Base-by-base conservation (phyloP, 192 early-diverging fungal genomes). In the Physocladia obscura region DNA sequence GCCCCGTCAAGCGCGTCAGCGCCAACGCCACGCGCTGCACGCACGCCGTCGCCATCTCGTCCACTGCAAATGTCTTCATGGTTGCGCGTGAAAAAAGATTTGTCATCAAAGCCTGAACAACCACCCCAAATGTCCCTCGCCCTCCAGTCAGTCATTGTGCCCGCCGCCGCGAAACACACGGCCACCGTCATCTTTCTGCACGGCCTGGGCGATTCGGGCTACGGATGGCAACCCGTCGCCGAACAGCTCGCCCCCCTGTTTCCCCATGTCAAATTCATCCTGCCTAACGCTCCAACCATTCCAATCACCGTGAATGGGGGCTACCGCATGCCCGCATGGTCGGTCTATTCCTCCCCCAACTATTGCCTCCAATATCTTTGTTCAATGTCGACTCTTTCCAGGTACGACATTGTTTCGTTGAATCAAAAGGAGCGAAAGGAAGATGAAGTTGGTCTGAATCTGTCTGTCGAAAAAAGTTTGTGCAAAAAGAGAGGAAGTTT, bases 201-300 rank as follows among this genome's bases (percentile, higher is more conserved):
- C 38, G 92, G 90, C 2, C 87, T 91, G 5, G 90, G 91, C 32
- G 91, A 93, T 79, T 81, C 81, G 37, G 82, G 82, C 2, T 56
- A 76, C 37, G 83, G 83, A n/a, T 80, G 79, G 81, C 67, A 67
- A 32, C 78, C 75, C 22, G 70, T 88, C 31, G 82, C 79, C 3
- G 54, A 70, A 37, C 81, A 89, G 79, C 80, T 94, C 19, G 35
- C 76, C 8, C 59, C 54, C 5, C 55, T 62, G 8, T 74, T 94
- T 24, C 92, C 91, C 5, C 89, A 94, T 73, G 87, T 93, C 73
- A 98, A 98, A 82, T 96, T 88, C 69, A 77, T 98, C 34, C 83
- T 95, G 34, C 96, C 96, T 1, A 87, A 94, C 75, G 95, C 94
- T 70, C 84, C 84, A 0, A 29, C 31, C 1, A 65, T 71, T 4